Evolutionary conservation across 176 grass and related monocot species (phyloP).

Genomic region (Leersia perrieri): DNA sequence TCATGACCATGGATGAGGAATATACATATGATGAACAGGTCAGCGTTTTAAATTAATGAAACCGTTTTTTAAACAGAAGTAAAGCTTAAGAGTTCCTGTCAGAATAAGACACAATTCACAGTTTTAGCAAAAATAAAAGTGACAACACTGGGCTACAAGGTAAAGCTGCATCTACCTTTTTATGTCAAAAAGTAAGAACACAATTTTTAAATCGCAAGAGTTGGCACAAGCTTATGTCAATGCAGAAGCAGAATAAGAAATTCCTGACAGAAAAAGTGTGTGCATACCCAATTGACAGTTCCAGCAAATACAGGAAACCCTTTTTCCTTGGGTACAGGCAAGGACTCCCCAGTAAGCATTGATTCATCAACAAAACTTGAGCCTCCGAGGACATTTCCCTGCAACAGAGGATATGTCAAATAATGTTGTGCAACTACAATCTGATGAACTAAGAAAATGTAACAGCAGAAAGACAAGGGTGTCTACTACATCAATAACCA

Average conservation of each 20-base stretch:
- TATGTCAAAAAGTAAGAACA: too few relatives aligned
- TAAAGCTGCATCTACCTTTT: too few relatives aligned
- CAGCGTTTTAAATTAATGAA: not conserved
- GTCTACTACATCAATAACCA: not conserved
- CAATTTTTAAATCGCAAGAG: too few relatives aligned
- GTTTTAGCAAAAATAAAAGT: too few relatives aligned
- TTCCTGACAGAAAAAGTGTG: slow-evolving; percentile 7
- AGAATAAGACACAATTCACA: too few relatives aligned
- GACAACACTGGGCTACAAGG: too few relatives aligned
- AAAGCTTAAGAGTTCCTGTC: too few relatives aligned
- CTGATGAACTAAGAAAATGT: not conserved
- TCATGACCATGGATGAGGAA: not conserved
- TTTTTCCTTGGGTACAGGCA: slow-evolving; percentile 86
- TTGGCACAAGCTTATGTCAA: not conserved
- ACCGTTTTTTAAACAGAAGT: not conserved
- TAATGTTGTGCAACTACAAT: not conserved
- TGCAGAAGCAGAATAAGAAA: not conserved
- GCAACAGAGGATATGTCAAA: slow-evolving; percentile 12
- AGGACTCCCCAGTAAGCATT: slow-evolving; percentile 97
- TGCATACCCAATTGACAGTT: slow-evolving; percentile 93
- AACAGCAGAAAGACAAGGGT: not conserved
- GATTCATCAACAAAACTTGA: slow-evolving; percentile 96
- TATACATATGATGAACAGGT: not conserved
- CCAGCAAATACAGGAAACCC: slow-evolving; percentile 85
- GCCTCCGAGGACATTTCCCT: slow-evolving; percentile 80